Base-by-base conservation (phyloP, 148 eudicot genomes). In the Nepenthes gracilis region DNA sequence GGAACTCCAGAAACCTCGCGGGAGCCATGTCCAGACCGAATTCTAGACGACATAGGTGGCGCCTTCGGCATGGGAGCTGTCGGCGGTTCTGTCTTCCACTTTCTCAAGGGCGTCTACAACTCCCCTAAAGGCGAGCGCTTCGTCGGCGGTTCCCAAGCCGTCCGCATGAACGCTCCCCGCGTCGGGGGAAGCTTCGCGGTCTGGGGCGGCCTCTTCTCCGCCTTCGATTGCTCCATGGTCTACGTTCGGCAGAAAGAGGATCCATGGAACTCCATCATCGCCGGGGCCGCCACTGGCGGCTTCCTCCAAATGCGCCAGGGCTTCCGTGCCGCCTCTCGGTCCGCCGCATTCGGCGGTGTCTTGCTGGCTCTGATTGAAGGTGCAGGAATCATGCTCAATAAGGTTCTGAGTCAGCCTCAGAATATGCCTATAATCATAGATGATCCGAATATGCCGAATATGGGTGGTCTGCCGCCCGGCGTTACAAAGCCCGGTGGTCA, bases 1-100 rank as follows among this genome's bases (percentile, higher is more conserved):
- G 45, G 45, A 1, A 40, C 43, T 4, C 11, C 57, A 78, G 80
- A 50, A 82, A 49, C 11, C 43, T 76, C 82, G 0, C 67, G 96
- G 2, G 90, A 88, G 58, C 96, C 96, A 0, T 88, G 89, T 67
- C 96, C 96, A 0, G 96, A 85, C 52, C 74, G 87, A 3, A 88
- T 88, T 68, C 81, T 85, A 0, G 93, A 83, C 82, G 93, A 85
- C 63, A 9, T 78, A 0, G 93, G 96, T 43, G 74, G 81, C 47
- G 89, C 87, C 0, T 88, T 88, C 73, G 83, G 76, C 38, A 78
- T 81, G 85, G 96, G 96, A 0, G 85, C 80, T 0, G 71, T 74
- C 2, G 89, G 93, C 0, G 93, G 96, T 2, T 69, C 84, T 15
- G 74, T 83, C 48, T 83, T 68, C 77, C 87, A 85, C 73, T 85